A percentile compares a stretch with the other conserved stretches of the same genome.
Evolutionary conservation across 129 eudicot genomes (phyloP).

Genomic region (Chrysanthemum seticuspe): DNA sequence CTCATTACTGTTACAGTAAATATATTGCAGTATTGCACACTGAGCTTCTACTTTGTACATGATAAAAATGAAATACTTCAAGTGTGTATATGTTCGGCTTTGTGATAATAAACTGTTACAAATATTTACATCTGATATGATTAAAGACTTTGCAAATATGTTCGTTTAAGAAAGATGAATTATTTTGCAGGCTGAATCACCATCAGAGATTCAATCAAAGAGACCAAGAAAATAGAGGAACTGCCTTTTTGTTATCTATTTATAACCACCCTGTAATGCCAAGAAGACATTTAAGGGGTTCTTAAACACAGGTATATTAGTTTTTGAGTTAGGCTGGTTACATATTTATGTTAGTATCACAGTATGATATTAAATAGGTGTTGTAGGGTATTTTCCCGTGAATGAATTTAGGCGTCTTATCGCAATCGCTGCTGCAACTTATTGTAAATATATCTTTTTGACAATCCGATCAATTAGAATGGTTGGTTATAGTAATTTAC

Average conservation of each 20-base stretch:
- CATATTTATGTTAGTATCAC: conserved; percentile 11
- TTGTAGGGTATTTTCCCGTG: conserved; percentile 16
- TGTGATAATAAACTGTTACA: neutral
- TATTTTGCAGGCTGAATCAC: conserved; percentile 51
- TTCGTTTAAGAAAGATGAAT: conserved; percentile 7
- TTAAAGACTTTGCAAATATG: neutral
- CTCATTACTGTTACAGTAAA: neutral
- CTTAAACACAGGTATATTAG: conserved; percentile 18
- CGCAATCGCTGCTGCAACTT: conserved; percentile 19
- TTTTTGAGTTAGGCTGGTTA: conserved; percentile 10
- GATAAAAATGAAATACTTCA: too few species aligned
- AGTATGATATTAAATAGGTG: conserved; percentile 26
- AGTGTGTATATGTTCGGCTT: too few species aligned
- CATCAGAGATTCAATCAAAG: conserved; percentile 47
- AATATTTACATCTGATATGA: neutral
- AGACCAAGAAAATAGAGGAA: conserved; percentile 49
- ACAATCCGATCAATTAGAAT: neutral
- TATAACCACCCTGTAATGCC: conserved; percentile 12
- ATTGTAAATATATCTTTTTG: conserved; percentile 25
- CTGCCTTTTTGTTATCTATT: neutral
- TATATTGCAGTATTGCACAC: neutral
- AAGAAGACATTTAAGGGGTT: conserved; percentile 9
- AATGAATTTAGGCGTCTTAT: neutral
- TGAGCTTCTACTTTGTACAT: too few species aligned
- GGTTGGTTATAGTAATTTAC: conserved; percentile 19